These are phyloP conservation scores for Stenocarpella maydis DNA, from an alignment of 2,329 filamentous ascomycete species.

Conservation along the genomic window DNA sequence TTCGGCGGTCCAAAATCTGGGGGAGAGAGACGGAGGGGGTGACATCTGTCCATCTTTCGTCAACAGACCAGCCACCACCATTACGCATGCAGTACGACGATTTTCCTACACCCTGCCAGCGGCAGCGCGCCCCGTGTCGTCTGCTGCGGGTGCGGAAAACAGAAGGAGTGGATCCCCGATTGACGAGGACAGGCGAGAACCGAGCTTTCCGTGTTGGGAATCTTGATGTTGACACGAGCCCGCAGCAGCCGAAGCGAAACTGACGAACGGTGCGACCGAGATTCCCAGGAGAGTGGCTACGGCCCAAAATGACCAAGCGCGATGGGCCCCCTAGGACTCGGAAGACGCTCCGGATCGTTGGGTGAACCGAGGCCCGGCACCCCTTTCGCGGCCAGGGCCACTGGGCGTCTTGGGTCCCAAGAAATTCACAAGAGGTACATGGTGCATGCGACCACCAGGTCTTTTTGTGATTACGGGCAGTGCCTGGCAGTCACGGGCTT, in stretches of 20 bases:
- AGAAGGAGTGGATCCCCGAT: constrained; percentile 31
- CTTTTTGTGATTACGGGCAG: constrained; percentile 21
- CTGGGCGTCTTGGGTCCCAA: constrained; percentile 1
- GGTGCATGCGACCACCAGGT: constrained; percentile 11
- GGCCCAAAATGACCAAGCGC: constrained; percentile 30
- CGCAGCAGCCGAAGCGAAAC: constrained; percentile 28
- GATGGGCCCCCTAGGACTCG: constrained; percentile 27
- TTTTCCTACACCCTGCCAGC: not conserved
- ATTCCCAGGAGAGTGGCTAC: constrained; percentile 29
- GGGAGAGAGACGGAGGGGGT: not conserved
- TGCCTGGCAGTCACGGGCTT: constrained; percentile 22
- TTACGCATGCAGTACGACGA: constrained; percentile 21
- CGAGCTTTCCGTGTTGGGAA: constrained; percentile 21
- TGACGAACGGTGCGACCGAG: constrained; percentile 33
- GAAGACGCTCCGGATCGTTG: constrained; percentile 30
- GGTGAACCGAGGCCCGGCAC: constrained; percentile 16
- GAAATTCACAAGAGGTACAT: constrained; percentile 7
- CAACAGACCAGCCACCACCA: constrained; percentile 32
- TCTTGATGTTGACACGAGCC: constrained; percentile 15
- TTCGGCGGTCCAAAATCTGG: constrained; percentile 11
- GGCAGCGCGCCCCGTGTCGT: constrained; percentile 1
- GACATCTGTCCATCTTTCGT: constrained; percentile 8
- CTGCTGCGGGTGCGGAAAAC: not conserved
- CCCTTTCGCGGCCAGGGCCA: not conserved
- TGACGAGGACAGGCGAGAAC: constrained; percentile 29